Base-by-base conservation (phyloP, 495 filamentous ascomycete genomes). In the Darksidea phi region DNA sequence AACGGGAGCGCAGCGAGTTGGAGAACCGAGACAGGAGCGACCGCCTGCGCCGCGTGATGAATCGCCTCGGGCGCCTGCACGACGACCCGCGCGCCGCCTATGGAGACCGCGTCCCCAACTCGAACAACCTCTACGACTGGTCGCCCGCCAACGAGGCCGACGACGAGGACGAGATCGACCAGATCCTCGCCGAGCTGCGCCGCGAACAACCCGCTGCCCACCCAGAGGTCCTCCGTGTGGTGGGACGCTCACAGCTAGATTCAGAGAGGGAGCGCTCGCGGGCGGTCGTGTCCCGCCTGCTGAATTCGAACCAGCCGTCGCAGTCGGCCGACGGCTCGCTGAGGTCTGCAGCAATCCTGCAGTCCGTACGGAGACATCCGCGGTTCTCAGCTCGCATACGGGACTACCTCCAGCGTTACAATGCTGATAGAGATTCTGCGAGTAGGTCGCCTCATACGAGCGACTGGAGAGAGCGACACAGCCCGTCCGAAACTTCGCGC, bases 91-190 rank as follows among this genome's bases (percentile, higher is more conserved):
- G 59, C 6, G 6, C 58, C n/a, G 67, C 73, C 20, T 85, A 83
- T 67, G 77, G 80, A 49, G 74, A 77, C 24, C 78, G 75, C 42
- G 66, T 78, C 1, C 74, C 81, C 21, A 79, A 74, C 51, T 62
- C 75, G 50, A 78, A 82, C 45, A 76, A 73, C 45, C 70, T 84
- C 23, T 83, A 84, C 68, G 84, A 83, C 58, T 85, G 84, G 84
- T 79, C 82, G 23, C 83, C 83, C 11, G 77, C 77, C 5, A 62
- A 71, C 38, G 78, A 80, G 37, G 79, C 82, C 41, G 75, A 79
- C 32, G 81, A 84, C 32, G 78, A 79, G 24, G 73, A 76, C 25
- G 75, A 76, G 61, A 64, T 74, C 12, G 67, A 75, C 25, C 54
- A 59, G 34, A 69, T 75, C 26, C 62, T 76, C 48, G 38, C 49